A percentile compares a stretch with the other conserved stretches of the same genome.
Evolutionary conservation across 192 early-diverging fungal genomes (phyloP).

Genomic region (Rhizophagus prolifer): DNA sequence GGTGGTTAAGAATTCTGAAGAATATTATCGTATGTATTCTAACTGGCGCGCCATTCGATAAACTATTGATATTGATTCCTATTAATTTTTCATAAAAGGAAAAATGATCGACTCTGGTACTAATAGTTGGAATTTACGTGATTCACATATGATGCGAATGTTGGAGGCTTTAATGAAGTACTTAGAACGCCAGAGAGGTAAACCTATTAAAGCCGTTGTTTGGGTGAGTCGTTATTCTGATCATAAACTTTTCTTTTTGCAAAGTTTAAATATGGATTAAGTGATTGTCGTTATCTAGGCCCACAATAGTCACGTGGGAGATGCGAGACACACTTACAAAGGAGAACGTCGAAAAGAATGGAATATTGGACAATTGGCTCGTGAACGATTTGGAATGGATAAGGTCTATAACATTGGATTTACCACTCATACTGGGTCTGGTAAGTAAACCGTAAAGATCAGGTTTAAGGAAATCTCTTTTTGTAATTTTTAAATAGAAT

Average conservation of each 20-base stretch:
- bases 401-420: background rate
- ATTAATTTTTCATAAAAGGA: background rate
- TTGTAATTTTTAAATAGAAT: background rate
- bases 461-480: background rate
- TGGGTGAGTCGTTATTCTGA: conserved; percentile 8
- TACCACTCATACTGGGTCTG: conserved; percentile 9
- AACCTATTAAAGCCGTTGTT: conserved; percentile 9
- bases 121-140: conserved; percentile 5
- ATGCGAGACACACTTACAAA: background rate
- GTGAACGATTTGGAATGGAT: background rate
- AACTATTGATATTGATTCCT: no score
- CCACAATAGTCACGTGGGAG: conserved; percentile 18
- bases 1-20: conserved; percentile 6
- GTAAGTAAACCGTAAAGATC: background rate
- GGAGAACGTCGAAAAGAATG: background rate
- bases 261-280: background rate
- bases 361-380: conserved; percentile 17
- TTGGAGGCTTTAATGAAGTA: background rate
- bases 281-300: background rate
- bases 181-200: background rate
- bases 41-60: no score
- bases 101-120: background rate
- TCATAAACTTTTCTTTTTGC: background rate
- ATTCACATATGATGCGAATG: conserved; percentile 9
- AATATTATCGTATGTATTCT: conserved; percentile 3